These are phyloP conservation scores for Cutaneotrichosporon dermatis DNA, from an alignment of 1,284 basidiomycete species.

Conservation along the genomic window DNA sequence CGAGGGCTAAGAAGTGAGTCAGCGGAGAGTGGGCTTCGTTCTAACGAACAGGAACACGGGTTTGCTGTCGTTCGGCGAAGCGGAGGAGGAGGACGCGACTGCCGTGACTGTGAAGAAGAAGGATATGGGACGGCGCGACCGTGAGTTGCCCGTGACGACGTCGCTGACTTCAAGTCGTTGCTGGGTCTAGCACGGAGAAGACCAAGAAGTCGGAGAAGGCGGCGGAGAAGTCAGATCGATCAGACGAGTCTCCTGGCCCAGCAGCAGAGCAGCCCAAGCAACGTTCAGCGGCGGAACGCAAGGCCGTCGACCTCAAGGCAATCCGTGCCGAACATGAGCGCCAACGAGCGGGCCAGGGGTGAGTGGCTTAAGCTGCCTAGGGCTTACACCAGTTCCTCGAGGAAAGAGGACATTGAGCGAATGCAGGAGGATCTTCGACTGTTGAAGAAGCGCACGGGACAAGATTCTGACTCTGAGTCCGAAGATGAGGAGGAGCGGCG, in stretches of 20 bases:
- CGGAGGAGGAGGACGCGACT: slow-evolving; percentile 61
- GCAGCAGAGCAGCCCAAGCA: neutral
- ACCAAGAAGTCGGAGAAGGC: neutral
- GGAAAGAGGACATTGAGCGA: slow-evolving; percentile 72
- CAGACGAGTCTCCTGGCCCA: slow-evolving; percentile 22
- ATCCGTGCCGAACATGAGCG: slow-evolving; percentile 69
- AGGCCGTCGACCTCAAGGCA: slow-evolving; percentile 57
- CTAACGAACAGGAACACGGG: slow-evolving; percentile 65
- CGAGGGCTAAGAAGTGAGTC: slow-evolving; percentile 74
- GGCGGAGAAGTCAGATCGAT: neutral
- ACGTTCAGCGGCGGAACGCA: slow-evolving; percentile 25
- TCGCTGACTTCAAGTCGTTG: neutral
- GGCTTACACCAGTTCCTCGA: slow-evolving; percentile 54
- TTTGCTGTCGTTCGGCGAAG: slow-evolving; percentile 78
- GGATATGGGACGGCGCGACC: slow-evolving; percentile 69
- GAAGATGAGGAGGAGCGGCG: slow-evolving; percentile 28
- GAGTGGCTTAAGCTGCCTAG: slow-evolving; percentile 21
- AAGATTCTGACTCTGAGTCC: slow-evolving; percentile 42
- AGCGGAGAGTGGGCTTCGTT: neutral
- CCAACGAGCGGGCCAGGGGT: slow-evolving; percentile 61
- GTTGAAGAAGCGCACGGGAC: slow-evolving; percentile 51
- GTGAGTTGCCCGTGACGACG: slow-evolving; percentile 53
- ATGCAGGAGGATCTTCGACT: slow-evolving; percentile 83
- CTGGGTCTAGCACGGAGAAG: slow-evolving; percentile 7
- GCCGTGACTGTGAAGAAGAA: slow-evolving; percentile 63